A percentile compares a stretch with the other conserved stretches of the same genome.
Evolutionary conservation across 129 eudicot species (phyloP).

Genomic region (Dittrichia graveolens): DNA sequence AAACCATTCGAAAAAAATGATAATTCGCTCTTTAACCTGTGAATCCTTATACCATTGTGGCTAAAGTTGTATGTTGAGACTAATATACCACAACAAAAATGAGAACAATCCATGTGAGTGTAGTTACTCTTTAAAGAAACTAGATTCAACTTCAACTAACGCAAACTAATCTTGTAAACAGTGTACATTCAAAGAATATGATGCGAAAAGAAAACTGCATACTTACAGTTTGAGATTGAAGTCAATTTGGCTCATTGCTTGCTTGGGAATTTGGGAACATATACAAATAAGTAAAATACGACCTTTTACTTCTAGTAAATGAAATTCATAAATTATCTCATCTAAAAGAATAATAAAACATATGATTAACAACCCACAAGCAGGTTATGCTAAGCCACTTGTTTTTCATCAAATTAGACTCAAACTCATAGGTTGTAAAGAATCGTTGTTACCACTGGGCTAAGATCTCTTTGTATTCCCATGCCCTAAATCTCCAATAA

Average conservation of each 20-base stretch:
- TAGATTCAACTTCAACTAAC: too few species aligned
- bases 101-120: too few species aligned
- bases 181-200: too few species aligned
- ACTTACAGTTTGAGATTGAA: too few species aligned
- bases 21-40: too few species aligned
- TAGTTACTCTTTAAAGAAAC: too few species aligned
- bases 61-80: too few species aligned
- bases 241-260: too few species aligned
- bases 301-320: background rate
- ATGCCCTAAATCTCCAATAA: constrained; percentile 1
- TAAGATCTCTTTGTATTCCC: background rate
- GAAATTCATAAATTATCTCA: background rate
- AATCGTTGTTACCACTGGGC: background rate
- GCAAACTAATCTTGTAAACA: too few species aligned
- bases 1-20: background rate
- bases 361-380: background rate
- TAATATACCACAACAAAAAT: too few species aligned
- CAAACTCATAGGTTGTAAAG: background rate
- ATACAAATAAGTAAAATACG: constrained; percentile 1
- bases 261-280: background rate
- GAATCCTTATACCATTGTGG: too few species aligned
- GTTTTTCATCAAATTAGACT: background rate
- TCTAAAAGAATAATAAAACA: background rate
- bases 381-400: constrained; percentile 2
- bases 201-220: too few species aligned